Base-by-base conservation (phyloP, 139 green algal genomes). In the Nannochloris sp. region DNA sequence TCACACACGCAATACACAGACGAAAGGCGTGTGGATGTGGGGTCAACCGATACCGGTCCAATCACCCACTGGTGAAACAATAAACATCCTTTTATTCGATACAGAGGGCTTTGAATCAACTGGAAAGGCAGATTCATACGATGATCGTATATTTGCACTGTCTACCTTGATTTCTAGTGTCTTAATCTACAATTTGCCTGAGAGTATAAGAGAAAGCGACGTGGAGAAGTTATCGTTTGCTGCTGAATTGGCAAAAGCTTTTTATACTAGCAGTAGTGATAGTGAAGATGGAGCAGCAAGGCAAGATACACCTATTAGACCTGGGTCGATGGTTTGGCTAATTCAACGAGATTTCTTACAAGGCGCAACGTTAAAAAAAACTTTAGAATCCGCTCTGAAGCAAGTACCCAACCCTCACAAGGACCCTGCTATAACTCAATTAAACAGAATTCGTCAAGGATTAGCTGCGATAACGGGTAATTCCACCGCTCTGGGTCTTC, bases 1-100 rank as follows among this genome's bases (percentile, higher is more conserved):
- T 0, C 91, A 97, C 79, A 92, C 80, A 0, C 82, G 91, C 0
- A 71, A 82, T 30, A 97, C 91, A 4, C 82, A 97, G 72, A 97
- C 91, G 12, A 96, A 96, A 68, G 90, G 90, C 15, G 80, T 96
- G 13, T 97, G 90, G 91, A 36, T 97, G 25, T 97, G 91, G 91
- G 82, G 90, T 14, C 73, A 89, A 60, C 79, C 85, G 2, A 9
- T 74, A 6, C 60, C 38, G 14, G 67, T 90, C 32, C 5, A 38
- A 14, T 24, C 56, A 36, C 34, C 44, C 14, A 27, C 39, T 42
- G 68, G 68, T 7, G 19, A 64, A 24, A 67, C 32, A 29, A 61
- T 64, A n/a, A 69, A 75, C 27, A 37, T 75, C n/a, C 55, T 97
- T 55, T 96, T 82, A 56, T 62, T 97, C 0, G 91, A 97, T 81